Conservation (phyloP, 2,329 filamentous ascomycete genomes). For the Nakataea oryzae region DNA sequence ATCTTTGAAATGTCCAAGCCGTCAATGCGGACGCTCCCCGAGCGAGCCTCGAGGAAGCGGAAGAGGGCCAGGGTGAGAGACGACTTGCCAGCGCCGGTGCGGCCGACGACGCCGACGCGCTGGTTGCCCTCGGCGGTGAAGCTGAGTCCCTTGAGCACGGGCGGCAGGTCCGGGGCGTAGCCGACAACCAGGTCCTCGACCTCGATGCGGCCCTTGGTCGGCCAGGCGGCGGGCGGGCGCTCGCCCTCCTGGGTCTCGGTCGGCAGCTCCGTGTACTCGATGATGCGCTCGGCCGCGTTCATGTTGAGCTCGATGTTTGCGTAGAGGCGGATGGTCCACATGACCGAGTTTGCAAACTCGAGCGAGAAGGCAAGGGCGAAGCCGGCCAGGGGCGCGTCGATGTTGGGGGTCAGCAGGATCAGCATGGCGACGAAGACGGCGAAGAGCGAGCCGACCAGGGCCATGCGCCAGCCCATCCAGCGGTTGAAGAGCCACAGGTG, state of each 20-base stretch:
- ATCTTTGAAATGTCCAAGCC: slow-evolving; percentile 66
- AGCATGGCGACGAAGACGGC: slow-evolving; percentile 53
- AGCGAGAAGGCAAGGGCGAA: slow-evolving; percentile 68
- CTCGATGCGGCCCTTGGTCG: slow-evolving; percentile 60
- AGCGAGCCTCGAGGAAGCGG: slow-evolving; percentile 61
- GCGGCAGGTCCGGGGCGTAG: slow-evolving; percentile 61
- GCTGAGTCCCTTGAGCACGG: slow-evolving; percentile 58
- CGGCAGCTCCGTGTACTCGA: slow-evolving; percentile 61
- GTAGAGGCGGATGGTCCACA: slow-evolving; percentile 58
- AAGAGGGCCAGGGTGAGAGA: slow-evolving; percentile 67
- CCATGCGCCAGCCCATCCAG: slow-evolving; percentile 68
- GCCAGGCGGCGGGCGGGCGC: slow-evolving; percentile 62
- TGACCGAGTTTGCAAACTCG: slow-evolving; percentile 53
- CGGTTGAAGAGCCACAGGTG: slow-evolving; percentile 64
- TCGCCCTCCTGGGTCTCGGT: slow-evolving; percentile 55
- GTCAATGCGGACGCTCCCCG: slow-evolving; percentile 60
- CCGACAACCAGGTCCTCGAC: slow-evolving; percentile 61
- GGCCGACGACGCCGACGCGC: slow-evolving; percentile 65
- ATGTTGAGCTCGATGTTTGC: slow-evolving; percentile 66
- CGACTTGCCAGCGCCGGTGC: slow-evolving; percentile 71
- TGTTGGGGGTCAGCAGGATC: slow-evolving; percentile 48
- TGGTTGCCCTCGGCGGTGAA: slow-evolving; percentile 59
- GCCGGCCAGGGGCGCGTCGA: slow-evolving; percentile 62
- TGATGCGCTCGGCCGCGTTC: slow-evolving; percentile 66
- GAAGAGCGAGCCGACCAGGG: slow-evolving; percentile 58